Conservation (phyloP, 2,329 filamentous ascomycete genomes). For the Penicillium griseofulvum region DNA sequence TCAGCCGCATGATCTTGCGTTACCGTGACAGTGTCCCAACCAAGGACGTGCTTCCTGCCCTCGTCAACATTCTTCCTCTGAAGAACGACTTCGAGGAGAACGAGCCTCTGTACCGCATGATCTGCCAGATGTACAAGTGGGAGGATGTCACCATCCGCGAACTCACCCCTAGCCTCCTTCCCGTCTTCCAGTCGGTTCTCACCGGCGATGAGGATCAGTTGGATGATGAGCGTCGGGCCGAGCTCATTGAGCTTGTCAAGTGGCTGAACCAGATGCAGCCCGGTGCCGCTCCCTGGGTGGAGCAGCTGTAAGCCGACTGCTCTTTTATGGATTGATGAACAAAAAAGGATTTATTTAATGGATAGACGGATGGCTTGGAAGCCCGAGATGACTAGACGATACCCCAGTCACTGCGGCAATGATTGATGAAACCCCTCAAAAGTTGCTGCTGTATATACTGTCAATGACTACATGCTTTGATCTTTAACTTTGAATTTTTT, state of each 20-base stretch:
- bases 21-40: constrained; percentile 81
- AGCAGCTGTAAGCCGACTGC: constrained; percentile 32
- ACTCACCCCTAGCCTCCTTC: constrained; percentile 47
- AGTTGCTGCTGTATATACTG: constrained; percentile 29
- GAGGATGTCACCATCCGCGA: constrained; percentile 46
- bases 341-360: constrained; percentile 22
- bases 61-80: constrained; percentile 77
- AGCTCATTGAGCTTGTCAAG: constrained; percentile 49
- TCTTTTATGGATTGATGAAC: constrained; percentile 21
- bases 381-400: constrained; percentile 33
- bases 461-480: constrained; percentile 19
- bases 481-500: neutral
- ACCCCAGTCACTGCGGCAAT: constrained; percentile 29
- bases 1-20: constrained; percentile 87
- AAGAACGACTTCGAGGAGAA: constrained; percentile 97
- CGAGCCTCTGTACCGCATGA: constrained; percentile 85
- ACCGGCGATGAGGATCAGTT: constrained; percentile 47
- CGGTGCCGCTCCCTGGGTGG: constrained; percentile 39
- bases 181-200: constrained; percentile 49
- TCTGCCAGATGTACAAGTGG: constrained; percentile 71
- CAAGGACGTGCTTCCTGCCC: constrained; percentile 73
- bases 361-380: constrained; percentile 29
- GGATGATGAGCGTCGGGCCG: constrained; percentile 47
- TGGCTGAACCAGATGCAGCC: constrained; percentile 49
- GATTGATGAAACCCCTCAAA: constrained; percentile 31